Evolutionary conservation across 169 alveolate genomes (phyloP).

Genomic region (Cryptosporidium muris): DNA sequence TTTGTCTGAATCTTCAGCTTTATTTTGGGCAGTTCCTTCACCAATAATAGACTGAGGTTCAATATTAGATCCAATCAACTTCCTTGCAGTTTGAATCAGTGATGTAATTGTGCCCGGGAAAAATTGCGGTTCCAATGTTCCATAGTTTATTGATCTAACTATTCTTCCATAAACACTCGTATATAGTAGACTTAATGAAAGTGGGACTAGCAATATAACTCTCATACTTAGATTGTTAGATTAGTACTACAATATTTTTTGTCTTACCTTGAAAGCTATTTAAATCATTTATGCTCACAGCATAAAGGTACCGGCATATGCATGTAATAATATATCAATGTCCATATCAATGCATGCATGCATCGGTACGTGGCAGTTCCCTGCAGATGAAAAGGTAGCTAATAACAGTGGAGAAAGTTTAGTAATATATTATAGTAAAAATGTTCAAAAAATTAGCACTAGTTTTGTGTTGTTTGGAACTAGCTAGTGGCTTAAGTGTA

Average conservation of each 20-base stretch:
- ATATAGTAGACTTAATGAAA: slow-evolving; percentile 8
- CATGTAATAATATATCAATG: neutral
- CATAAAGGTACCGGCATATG: neutral
- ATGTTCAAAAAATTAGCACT: slow-evolving; percentile 7
- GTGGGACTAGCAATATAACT: neutral
- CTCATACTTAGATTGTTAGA: neutral
- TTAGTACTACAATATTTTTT: neutral
- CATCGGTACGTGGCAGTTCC: neutral
- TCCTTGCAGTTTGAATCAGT: slow-evolving; percentile 69
- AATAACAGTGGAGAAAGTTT: neutral
- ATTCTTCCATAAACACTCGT: slow-evolving; percentile 25
- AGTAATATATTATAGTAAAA: too few relatives aligned
- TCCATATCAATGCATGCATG: neutral
- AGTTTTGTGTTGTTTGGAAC: slow-evolving; percentile 11
- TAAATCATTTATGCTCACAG: neutral
- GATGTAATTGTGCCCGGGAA: slow-evolving; percentile 66
- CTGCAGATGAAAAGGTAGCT: neutral
- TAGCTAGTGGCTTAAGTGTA: slow-evolving; percentile 50
- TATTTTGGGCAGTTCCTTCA: slow-evolving; percentile 47
- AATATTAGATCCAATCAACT: slow-evolving; percentile 59
- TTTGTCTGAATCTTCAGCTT: slow-evolving; percentile 21
- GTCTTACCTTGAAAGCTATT: neutral
- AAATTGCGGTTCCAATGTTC: slow-evolving; percentile 58
- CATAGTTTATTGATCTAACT: slow-evolving; percentile 54
- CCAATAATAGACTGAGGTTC: slow-evolving; percentile 65